Percentiles rank a stretch among this genome's conserved stretches.
Evolutionary conservation across 192 early-diverging fungal genomes (phyloP).

Genomic region (Geranomyces michiganensis): DNA sequence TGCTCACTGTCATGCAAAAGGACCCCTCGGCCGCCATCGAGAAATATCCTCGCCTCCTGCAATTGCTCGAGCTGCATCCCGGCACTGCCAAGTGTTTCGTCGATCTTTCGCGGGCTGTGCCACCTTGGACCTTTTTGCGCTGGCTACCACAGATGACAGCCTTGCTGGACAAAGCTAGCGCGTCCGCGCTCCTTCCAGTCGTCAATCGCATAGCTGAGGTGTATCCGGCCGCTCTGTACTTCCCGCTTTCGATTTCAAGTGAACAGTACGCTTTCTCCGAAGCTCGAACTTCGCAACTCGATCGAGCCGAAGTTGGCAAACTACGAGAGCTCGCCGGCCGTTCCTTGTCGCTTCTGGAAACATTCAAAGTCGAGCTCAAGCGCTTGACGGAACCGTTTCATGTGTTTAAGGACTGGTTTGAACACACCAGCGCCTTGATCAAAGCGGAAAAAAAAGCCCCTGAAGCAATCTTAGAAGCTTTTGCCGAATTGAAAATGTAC

Average conservation of each 20-base stretch:
- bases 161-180: constrained; percentile 59
- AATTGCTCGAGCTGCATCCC: constrained; percentile 62
- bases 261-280: constrained; percentile 64
- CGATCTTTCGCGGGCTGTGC: constrained; percentile 13
- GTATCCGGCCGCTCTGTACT: constrained; percentile 70
- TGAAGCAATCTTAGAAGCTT: constrained; percentile 45
- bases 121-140: constrained; percentile 70
- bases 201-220: constrained; percentile 54
- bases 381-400: constrained; percentile 72
- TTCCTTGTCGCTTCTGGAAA: constrained; percentile 53
- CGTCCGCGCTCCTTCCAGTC: constrained; percentile 5
- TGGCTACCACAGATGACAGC: constrained; percentile 80
- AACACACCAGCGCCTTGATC: constrained; percentile 39
- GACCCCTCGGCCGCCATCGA: constrained; percentile 61
- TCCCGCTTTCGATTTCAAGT: constrained; percentile 69
- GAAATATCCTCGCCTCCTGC: constrained; percentile 70
- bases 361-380: constrained; percentile 65
- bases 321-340: constrained; percentile 20
- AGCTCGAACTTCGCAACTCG: constrained; percentile 15
- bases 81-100: constrained; percentile 37
- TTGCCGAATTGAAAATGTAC: constrained; percentile 56
- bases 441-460: constrained; percentile 27
- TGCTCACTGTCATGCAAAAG: constrained; percentile 58
- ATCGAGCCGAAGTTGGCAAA: not conserved
- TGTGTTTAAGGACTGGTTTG: constrained; percentile 70